Evolutionary conservation across 129 eudicot species (phyloP).

Genomic region (Kitagawia praeruptora): DNA sequence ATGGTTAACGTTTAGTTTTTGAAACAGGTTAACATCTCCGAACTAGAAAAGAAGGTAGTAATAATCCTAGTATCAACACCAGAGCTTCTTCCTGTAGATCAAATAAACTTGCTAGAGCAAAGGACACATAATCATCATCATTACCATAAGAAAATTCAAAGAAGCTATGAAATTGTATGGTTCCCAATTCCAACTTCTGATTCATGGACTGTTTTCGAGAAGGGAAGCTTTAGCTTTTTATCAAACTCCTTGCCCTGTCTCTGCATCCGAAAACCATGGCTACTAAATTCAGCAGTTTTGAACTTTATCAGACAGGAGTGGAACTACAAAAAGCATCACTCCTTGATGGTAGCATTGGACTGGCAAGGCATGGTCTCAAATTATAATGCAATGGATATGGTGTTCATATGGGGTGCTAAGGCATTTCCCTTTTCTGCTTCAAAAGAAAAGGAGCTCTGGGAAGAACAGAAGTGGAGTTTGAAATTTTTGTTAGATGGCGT

Average conservation of each 20-base stretch:
- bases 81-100: slow-evolving; percentile 51
- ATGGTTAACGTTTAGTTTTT: neutral
- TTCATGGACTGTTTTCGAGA: slow-evolving; percentile 48
- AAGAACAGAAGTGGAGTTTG: slow-evolving; percentile 32
- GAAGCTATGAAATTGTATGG: slow-evolving; percentile 52
- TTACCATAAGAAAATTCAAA: slow-evolving; percentile 16
- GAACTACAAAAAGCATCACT: slow-evolving; percentile 38
- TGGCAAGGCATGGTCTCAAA: slow-evolving; percentile 37
- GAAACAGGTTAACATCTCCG: slow-evolving; percentile 41
- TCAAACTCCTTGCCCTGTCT: slow-evolving; percentile 74
- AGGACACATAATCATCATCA: slow-evolving; percentile 53
- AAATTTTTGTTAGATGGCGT: slow-evolving; percentile 38
- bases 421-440: slow-evolving; percentile 67
- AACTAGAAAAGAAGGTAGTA: slow-evolving; percentile 54
- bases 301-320: slow-evolving; percentile 45
- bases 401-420: slow-evolving; percentile 62
- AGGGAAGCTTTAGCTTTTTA: slow-evolving; percentile 29
- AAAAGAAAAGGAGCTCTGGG: slow-evolving; percentile 71
- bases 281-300: slow-evolving; percentile 38
- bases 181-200: slow-evolving; percentile 46
- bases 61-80: slow-evolving; percentile 64
- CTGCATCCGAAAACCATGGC: slow-evolving; percentile 61
- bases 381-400: slow-evolving; percentile 65
- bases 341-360: slow-evolving; percentile 61
- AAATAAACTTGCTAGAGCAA: slow-evolving; percentile 40